These are phyloP conservation scores for Fusarium dimerum DNA, from an alignment of 2,329 filamentous ascomycete genomes.

Conservation along the genomic window DNA sequence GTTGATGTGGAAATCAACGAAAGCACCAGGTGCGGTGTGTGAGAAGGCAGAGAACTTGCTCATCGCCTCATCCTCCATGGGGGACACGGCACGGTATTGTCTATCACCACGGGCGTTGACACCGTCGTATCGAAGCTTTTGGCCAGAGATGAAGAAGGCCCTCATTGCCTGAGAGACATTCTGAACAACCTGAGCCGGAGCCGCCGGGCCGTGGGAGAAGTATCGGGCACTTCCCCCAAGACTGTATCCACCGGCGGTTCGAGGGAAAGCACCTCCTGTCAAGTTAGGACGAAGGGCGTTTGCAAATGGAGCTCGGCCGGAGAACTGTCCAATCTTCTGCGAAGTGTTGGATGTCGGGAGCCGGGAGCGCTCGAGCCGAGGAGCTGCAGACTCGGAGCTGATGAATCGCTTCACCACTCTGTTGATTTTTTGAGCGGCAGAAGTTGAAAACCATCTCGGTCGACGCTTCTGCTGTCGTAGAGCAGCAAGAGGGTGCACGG, in stretches of 20 bases:
- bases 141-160: slow-evolving; percentile 88
- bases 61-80: slow-evolving; percentile 71
- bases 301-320: slow-evolving; percentile 81
- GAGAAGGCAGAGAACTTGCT: slow-evolving; percentile 64
- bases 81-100: slow-evolving; percentile 75
- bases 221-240: slow-evolving; percentile 75
- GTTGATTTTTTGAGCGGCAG: slow-evolving; percentile 44
- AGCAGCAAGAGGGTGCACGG: slow-evolving; percentile 54
- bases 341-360: slow-evolving; percentile 52
- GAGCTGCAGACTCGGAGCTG: slow-evolving; percentile 40
- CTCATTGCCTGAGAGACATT: slow-evolving; percentile 94
- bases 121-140: slow-evolving; percentile 86
- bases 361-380: slow-evolving; percentile 49
- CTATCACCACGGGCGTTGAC: slow-evolving; percentile 72
- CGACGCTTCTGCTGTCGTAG: slow-evolving; percentile 50
- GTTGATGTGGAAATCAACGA: slow-evolving; percentile 83
- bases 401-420: slow-evolving; percentile 53
- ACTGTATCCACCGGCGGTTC: slow-evolving; percentile 87
- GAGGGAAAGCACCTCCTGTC: slow-evolving; percentile 81
- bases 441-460: slow-evolving; percentile 50
- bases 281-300: slow-evolving; percentile 88
- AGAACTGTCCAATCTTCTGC: slow-evolving; percentile 59
- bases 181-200: slow-evolving; percentile 86
- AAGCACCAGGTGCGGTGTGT: slow-evolving; percentile 68
- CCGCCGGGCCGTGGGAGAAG: slow-evolving; percentile 85